Conservation (phyloP, 169 alveolate genomes). For the Eimeria necatrix region DNA sequence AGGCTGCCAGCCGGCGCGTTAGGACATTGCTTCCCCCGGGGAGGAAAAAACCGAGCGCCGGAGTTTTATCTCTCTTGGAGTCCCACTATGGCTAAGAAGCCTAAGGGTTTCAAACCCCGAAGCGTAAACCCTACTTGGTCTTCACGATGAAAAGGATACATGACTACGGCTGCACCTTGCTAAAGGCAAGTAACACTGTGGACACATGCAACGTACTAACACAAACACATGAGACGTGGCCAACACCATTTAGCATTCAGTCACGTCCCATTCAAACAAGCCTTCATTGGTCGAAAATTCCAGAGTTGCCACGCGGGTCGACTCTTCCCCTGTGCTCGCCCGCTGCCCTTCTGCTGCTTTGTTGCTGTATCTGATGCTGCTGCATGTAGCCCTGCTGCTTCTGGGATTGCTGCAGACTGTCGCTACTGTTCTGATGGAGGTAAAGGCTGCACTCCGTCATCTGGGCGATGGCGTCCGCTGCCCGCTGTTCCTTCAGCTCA, state of each 20-base stretch:
- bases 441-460: not conserved
- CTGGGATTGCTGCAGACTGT: not conserved
- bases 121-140: too few relatives aligned
- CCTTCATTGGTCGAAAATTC: not conserved
- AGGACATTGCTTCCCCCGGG: too few relatives aligned
- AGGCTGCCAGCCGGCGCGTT: too few relatives aligned
- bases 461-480: slow-evolving; percentile 38
- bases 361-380: not conserved
- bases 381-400: not conserved
- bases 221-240: not conserved
- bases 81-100: too few relatives aligned
- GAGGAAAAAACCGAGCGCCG: too few relatives aligned
- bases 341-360: slow-evolving; percentile 23
- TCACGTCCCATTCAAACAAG: not conserved
- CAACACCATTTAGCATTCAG: too few relatives aligned
- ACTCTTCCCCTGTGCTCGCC: slow-evolving; percentile 50
- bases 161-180: too few relatives aligned
- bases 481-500: slow-evolving; percentile 53
- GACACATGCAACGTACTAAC: not conserved
- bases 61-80: too few relatives aligned
- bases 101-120: too few relatives aligned
- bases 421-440: not conserved
- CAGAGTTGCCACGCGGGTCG: slow-evolving; percentile 41
- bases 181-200: too few relatives aligned
- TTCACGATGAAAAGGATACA: too few relatives aligned